Percentiles rank a stretch among this genome's conserved stretches.
Evolutionary conservation across 139 green algal genomes (phyloP).

Genomic region (Spirogloea muscicola): DNA sequence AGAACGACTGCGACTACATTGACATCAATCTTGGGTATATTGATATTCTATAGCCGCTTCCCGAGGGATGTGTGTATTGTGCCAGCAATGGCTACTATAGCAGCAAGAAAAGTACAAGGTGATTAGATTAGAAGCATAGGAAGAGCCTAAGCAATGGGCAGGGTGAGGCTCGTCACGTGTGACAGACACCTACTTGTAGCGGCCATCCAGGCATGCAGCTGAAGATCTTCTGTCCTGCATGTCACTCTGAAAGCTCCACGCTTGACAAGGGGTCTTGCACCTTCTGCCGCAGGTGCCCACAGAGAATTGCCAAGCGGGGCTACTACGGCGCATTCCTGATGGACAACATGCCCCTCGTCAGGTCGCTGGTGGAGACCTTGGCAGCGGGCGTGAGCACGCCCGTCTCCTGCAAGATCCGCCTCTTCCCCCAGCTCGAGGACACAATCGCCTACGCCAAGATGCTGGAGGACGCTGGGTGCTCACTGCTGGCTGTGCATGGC

Average conservation of each 20-base stretch:
- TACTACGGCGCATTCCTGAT: conserved; percentile 62
- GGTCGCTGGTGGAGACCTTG: conserved; percentile 29
- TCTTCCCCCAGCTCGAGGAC: conserved; percentile 71
- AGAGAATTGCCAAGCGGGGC: conserved; percentile 45
- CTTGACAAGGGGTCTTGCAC: background rate
- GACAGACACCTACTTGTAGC: no score
- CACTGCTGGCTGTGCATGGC: conserved; percentile 86
- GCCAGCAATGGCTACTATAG: no score
- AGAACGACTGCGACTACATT: conserved; percentile 69
- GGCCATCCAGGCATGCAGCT: no score
- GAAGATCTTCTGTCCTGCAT: no score
- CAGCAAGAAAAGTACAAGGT: no score
- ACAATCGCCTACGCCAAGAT: conserved; percentile 85
- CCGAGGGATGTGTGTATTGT: no score
- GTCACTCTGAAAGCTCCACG: no score
- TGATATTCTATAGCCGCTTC: no score
- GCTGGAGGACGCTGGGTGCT: conserved; percentile 75
- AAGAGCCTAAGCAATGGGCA: no score
- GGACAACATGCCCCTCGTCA: conserved; percentile 54
- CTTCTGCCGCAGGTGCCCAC: conserved; percentile 37
- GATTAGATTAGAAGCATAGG: no score
- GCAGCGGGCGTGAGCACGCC: background rate
- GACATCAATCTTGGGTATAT: conserved; percentile 98
- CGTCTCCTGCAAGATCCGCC: conserved; percentile 67
- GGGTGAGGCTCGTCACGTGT: no score